A percentile compares a stretch with the other conserved stretches of the same genome.
Evolutionary conservation across 768 basidiomycete genomes (phyloP).

Genomic region (Mrakia gelida): DNA sequence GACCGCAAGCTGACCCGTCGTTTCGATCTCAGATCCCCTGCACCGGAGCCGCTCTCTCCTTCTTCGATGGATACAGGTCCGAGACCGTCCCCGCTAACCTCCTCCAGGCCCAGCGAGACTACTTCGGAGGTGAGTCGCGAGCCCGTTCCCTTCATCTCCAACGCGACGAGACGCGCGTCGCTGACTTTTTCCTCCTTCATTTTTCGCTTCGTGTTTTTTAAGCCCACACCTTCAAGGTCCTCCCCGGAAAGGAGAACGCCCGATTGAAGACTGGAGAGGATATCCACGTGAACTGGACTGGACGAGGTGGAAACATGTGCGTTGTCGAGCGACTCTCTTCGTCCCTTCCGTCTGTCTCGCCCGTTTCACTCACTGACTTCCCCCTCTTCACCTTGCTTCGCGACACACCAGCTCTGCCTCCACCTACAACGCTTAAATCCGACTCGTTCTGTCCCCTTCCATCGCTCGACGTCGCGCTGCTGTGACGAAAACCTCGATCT

Average conservation of each 20-base stretch:
- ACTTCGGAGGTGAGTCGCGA: slow-evolving; percentile 65
- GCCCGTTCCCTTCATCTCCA: too few relatives aligned
- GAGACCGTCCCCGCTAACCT: slow-evolving; percentile 91
- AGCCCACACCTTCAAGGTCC: slow-evolving; percentile 85
- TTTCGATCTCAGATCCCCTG: neutral
- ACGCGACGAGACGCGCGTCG: too few relatives aligned
- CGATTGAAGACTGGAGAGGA: slow-evolving; percentile 74
- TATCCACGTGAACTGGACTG: slow-evolving; percentile 99
- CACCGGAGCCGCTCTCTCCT: slow-evolving; percentile 56
- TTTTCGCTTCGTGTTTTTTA: too few relatives aligned
- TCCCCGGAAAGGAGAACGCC: slow-evolving; percentile 84
- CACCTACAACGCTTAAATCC: slow-evolving; percentile 63
- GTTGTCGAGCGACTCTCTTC: too few relatives aligned
- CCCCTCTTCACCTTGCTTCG: too few relatives aligned
- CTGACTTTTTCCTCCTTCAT: neutral
- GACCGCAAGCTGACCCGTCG: neutral
- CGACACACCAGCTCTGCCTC: slow-evolving; percentile 69
- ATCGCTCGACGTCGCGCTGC: neutral
- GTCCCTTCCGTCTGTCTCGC: too few relatives aligned
- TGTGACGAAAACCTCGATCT: neutral
- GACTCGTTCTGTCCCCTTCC: neutral
- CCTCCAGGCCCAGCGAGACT: slow-evolving; percentile 95
- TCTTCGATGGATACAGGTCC: slow-evolving; percentile 98
- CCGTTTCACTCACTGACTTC: too few relatives aligned
- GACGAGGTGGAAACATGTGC: slow-evolving; percentile 81